Conservation (phyloP, 2,329 filamentous ascomycete genomes). For the Arthrobotrys conoides region DNA sequence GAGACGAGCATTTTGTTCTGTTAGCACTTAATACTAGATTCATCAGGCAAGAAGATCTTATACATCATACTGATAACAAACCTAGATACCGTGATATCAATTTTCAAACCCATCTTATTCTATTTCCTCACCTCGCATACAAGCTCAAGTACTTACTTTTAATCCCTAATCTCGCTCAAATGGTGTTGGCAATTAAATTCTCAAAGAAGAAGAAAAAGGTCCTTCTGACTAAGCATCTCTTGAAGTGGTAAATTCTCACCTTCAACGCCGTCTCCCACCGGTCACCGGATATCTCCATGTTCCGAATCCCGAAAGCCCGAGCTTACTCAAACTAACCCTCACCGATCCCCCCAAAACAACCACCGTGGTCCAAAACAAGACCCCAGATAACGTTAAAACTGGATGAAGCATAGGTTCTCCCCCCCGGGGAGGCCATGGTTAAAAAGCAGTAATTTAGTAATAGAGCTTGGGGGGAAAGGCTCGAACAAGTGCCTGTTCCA, state of each 20-base stretch:
- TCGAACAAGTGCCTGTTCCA: not conserved
- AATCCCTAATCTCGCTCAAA: too few species aligned
- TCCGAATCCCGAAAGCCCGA: conserved; percentile 26
- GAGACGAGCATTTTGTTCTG: too few species aligned
- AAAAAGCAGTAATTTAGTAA: not conserved
- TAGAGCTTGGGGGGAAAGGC: not conserved
- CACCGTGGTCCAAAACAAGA: not conserved
- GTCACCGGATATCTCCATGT: conserved; percentile 32
- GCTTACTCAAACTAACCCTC: conserved; percentile 6
- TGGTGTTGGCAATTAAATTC: conserved; percentile 12
- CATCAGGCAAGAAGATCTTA: too few species aligned
- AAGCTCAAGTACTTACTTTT: too few species aligned
- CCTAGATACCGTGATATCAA: too few species aligned
- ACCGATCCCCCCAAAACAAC: not conserved
- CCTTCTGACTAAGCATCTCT: conserved; percentile 24
- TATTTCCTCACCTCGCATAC: too few species aligned
- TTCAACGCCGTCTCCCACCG: conserved; percentile 1
- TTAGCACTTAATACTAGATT: too few species aligned
- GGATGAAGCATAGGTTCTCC: not conserved
- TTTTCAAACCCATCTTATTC: too few species aligned
- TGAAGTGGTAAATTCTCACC: conserved; percentile 1
- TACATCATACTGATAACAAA: too few species aligned
- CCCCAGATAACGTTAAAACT: conserved; percentile 4
- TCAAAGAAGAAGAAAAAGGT: too few species aligned
- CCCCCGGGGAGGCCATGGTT: conserved; percentile 8